Percentiles rank a stretch among this genome's conserved stretches.
phyloP scores from a whole-genome alignment of 208 protist genomes.

The Trypanosoma mega region DNA sequence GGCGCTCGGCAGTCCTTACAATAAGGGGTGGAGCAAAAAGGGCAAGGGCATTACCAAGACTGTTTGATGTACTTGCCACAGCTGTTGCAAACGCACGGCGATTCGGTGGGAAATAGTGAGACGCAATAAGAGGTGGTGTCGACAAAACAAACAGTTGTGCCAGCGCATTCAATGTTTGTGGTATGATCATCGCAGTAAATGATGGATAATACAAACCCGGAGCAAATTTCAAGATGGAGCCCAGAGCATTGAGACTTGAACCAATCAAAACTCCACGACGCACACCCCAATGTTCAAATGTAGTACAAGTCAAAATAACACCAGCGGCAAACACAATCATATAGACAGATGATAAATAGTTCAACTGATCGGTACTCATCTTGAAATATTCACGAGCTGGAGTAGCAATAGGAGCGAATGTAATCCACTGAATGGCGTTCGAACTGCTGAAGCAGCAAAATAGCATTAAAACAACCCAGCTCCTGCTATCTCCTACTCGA shows the following conservation, averaged over 20 bases:
- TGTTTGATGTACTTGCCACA: slow-evolving; percentile 65
- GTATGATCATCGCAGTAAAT: slow-evolving; percentile 51
- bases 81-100: slow-evolving; percentile 68
- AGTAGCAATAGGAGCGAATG: slow-evolving; percentile 53
- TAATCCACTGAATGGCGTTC: slow-evolving; percentile 79
- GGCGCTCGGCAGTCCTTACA: slow-evolving; percentile 33
- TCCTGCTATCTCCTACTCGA: slow-evolving; percentile 21
- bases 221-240: slow-evolving; percentile 57
- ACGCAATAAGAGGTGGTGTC: slow-evolving; percentile 66
- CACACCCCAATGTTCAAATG: slow-evolving; percentile 73
- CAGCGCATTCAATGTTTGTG: slow-evolving; percentile 51
- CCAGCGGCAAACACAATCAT: slow-evolving; percentile 77
- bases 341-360: slow-evolving; percentile 75
- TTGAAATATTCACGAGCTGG: slow-evolving; percentile 43
- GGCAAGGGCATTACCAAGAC: slow-evolving; percentile 63
- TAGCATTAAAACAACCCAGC: slow-evolving; percentile 50
- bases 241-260: slow-evolving; percentile 51
- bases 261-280: slow-evolving; percentile 54
- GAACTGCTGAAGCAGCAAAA: slow-evolving; percentile 68
- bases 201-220: slow-evolving; percentile 46
- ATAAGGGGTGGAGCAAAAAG: slow-evolving; percentile 58
- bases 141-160: slow-evolving; percentile 77
- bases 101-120: slow-evolving; percentile 58
- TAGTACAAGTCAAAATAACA: slow-evolving; percentile 60
- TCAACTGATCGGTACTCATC: slow-evolving; percentile 59